Evolutionary conservation across 345 rosid genomes (phyloP).

Genomic region (Mangifera indica): DNA sequence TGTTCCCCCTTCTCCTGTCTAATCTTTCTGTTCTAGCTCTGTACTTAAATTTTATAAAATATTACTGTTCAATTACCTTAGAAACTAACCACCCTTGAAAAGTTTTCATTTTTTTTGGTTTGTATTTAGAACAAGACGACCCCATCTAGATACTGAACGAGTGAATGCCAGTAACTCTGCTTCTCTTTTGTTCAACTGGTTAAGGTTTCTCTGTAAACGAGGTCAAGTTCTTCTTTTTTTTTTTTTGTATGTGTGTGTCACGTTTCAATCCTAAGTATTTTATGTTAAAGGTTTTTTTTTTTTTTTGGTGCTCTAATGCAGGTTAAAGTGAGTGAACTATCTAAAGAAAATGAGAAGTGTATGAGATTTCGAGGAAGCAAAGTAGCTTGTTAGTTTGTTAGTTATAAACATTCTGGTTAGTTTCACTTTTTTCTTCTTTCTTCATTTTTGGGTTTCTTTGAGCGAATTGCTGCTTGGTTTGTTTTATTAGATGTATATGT

Average conservation of each 20-base stretch:
- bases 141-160: neutral
- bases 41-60: neutral
- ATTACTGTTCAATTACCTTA: conserved; percentile 4
- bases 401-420: conserved; percentile 26
- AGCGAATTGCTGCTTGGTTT: neutral
- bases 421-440: neutral
- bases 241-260: too few relatives aligned
- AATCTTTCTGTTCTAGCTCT: neutral
- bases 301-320: conserved; percentile 26
- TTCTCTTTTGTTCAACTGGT: conserved; percentile 8
- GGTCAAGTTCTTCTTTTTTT: conserved; percentile 20
- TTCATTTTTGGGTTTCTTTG: neutral
- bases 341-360: neutral
- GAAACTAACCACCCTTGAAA: neutral
- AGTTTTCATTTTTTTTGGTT: neutral
- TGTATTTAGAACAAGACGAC: conserved; percentile 9
- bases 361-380: conserved; percentile 18
- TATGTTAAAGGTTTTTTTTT: neutral
- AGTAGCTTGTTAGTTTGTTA: conserved; percentile 15
- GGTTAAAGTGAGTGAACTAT: conserved; percentile 14
- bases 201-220: conserved; percentile 16
- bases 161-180: neutral
- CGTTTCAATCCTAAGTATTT: neutral
- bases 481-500: neutral
- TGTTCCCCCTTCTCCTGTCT: neutral